Conservation (phyloP, 371 early-diverging fungal genomes). For the Gilbertella persicaria region DNA sequence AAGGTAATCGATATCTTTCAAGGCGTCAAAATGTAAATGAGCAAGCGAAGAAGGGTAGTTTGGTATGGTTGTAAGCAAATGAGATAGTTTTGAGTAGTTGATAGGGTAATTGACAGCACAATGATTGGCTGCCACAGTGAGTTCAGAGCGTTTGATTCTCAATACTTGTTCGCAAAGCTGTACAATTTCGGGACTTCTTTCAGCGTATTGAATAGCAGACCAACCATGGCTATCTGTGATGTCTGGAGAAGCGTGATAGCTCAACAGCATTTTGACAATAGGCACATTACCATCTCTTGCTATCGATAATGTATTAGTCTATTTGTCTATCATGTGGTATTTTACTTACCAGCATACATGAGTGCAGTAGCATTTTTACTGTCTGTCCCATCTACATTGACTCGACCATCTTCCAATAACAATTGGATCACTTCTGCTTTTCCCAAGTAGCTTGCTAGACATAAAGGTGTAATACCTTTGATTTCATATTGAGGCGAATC, state of each 20-base stretch:
- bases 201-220: conserved; percentile 73
- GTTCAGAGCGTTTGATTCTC: conserved; percentile 52
- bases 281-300: conserved; percentile 71
- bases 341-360: conserved; percentile 75
- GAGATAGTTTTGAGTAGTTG: conserved; percentile 55
- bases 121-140: conserved; percentile 33
- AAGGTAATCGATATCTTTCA: conserved; percentile 37
- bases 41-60: conserved; percentile 46
- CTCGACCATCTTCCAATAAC: conserved; percentile 65
- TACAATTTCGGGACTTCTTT: conserved; percentile 61
- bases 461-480: conserved; percentile 75
- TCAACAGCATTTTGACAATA: conserved; percentile 59
- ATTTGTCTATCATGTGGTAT: conserved; percentile 5
- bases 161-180: conserved; percentile 61
- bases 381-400: conserved; percentile 69
- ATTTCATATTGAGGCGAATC: conserved; percentile 69
- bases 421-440: conserved; percentile 63
- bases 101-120: conserved; percentile 42
- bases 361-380: conserved; percentile 74
- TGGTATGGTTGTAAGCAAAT: conserved; percentile 49
- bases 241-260: conserved; percentile 61
- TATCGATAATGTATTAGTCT: conserved; percentile 14
- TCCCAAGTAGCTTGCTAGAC: conserved; percentile 73
- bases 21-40: conserved; percentile 43
- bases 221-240: conserved; percentile 70